Evolutionary conservation across 2,329 filamentous ascomycete species (phyloP), one percentile per base, ranked within the genome.

Genomic region (Ophiostoma angusticollis): DNA sequence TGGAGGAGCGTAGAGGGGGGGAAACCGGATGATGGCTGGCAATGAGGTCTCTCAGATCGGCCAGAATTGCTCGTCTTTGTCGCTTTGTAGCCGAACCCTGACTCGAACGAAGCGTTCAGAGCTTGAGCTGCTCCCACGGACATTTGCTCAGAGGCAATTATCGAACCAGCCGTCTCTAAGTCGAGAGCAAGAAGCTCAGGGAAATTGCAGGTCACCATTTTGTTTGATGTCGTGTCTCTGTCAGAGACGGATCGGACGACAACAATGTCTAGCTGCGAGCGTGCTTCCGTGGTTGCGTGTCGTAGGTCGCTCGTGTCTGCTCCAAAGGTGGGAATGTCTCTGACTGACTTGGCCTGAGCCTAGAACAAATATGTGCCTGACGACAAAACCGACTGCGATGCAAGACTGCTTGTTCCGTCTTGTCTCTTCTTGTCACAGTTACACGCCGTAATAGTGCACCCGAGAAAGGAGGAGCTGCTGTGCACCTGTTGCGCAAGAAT

Each of bases 141-240:
- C 62, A 74, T 65, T 41, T 64, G 65, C 49, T 58, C 68, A 12
- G 67, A 60, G 19, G 55, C 55, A 40, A 74, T 74, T 19, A 70
- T 50, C 9, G 58, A 54, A 36, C 58, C 58, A 14, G 67, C 72
- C 17, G 59, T 49, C 49, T 72, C 65, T 32, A 75, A 56, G 45
- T 76, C 70, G 42, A 59, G 62, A 6, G 63, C 71, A n/a, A 76
- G 57, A 28, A 73, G 48, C 53, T 76, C 72, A 3, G 72, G 67
- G 14, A 76, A 57, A 53, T 66, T 74, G 50, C 62, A 63, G 35
- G 56, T 57, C 11, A 28, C 40, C 49, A 53, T 56, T 45, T 29
- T 28, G 21, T 27, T 18, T n/a, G n/a, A n/a, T n/a, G n/a, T n/a
- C 3, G 16, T 21, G 17, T n/a, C 9, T 13, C 14, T 31, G 13